These are phyloP conservation scores for Capillidium heterosporum DNA, from an alignment of 371 early-diverging fungal genomes.

Conservation along the genomic window DNA sequence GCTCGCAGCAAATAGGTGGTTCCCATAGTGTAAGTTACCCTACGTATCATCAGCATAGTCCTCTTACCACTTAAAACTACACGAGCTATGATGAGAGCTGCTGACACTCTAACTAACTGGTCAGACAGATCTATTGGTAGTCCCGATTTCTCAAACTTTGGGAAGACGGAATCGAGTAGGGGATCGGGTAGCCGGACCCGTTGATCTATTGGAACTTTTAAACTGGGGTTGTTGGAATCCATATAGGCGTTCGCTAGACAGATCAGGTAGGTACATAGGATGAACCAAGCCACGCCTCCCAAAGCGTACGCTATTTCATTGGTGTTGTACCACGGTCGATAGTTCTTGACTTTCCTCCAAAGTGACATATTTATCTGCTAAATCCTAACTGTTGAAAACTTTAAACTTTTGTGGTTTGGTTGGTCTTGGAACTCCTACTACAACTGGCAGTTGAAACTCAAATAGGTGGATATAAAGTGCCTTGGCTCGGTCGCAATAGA, in stretches of 20 bases:
- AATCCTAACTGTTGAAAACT: too few relatives aligned
- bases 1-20: not conserved
- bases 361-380: too few relatives aligned
- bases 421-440: too few relatives aligned
- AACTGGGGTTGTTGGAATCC: not conserved
- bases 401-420: too few relatives aligned
- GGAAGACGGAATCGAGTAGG: not conserved
- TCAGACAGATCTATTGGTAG: not conserved
- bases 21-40: not conserved
- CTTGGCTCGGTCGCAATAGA: too few relatives aligned
- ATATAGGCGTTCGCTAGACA: not conserved
- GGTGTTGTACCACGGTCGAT: not conserved
- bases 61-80: not conserved
- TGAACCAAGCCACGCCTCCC: not conserved
- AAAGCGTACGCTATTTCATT: not conserved
- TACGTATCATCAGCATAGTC: not conserved
- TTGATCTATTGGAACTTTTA: not conserved
- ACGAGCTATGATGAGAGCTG: not conserved
- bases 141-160: not conserved
- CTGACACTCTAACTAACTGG: not conserved
- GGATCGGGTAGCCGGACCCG: not conserved
- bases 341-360: not conserved
- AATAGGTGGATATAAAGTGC: too few relatives aligned
- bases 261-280: not conserved
- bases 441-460: too few relatives aligned